Evolutionary conservation across 192 early-diverging fungal genomes (phyloP).

Genomic region (Entomortierella beljakovae): DNA sequence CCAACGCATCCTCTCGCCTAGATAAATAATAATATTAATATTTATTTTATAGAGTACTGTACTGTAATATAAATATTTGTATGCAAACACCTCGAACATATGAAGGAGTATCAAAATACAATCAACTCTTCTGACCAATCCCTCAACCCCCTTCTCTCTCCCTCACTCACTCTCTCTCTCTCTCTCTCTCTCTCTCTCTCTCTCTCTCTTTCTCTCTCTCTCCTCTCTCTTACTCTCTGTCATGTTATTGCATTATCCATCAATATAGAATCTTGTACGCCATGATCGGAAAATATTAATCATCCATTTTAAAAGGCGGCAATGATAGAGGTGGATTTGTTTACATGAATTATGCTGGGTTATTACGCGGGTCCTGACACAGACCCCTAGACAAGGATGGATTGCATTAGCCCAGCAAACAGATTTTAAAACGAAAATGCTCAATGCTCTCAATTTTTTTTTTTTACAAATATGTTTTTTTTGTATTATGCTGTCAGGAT

Average conservation of each 20-base stretch:
- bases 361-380: constrained; percentile 5
- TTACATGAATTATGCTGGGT: too few species aligned
- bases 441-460: not conserved
- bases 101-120: not conserved
- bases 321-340: too few species aligned
- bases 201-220: not conserved
- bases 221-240: not conserved
- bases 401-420: constrained; percentile 13
- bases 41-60: too few species aligned
- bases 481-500: not conserved
- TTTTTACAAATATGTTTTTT: not conserved
- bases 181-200: constrained; percentile 7
- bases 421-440: not conserved
- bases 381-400: not conserved
- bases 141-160: not conserved
- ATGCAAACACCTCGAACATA: not conserved
- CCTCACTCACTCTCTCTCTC: not conserved
- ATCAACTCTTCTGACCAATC: not conserved
- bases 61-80: too few species aligned
- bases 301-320: too few species aligned
- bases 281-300: too few species aligned
- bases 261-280: too few species aligned
- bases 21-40: too few species aligned
- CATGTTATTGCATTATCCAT: not conserved
- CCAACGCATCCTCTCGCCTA: too few species aligned